Evolutionary conservation across 257 asterid species (phyloP).

Genomic region (Solanum pennellii): DNA sequence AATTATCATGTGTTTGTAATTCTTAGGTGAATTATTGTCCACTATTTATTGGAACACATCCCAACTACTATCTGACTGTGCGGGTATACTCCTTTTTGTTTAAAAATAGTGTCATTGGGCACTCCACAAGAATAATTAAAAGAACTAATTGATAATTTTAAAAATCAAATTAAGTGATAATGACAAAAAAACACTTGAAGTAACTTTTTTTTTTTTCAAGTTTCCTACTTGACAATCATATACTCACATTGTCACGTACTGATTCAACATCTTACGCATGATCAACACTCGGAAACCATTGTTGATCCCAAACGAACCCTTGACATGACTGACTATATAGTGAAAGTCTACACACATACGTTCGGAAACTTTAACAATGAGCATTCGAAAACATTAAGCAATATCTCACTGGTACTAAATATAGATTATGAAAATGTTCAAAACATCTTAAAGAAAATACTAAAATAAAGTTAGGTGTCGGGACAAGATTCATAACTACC

Average conservation of each 20-base stretch:
- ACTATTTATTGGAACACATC: not conserved
- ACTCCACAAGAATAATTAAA: not conserved
- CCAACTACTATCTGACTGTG: not conserved
- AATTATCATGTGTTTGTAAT: not conserved
- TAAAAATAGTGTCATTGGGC: not conserved
- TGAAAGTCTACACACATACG: not conserved
- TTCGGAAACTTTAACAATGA: not conserved
- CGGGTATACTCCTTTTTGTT: too few species aligned
- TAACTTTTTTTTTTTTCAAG: too few species aligned
- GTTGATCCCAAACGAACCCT: not conserved
- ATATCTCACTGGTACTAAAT: not conserved
- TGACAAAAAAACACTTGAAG: not conserved
- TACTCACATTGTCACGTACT: not conserved
- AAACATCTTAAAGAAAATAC: not conserved
- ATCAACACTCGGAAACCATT: not conserved
- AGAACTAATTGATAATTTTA: too few species aligned
- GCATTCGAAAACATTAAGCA: not conserved
- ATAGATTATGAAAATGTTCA: not conserved
- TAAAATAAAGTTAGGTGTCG: too few species aligned
- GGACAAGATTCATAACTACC: not conserved
- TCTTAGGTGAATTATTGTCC: too few species aligned
- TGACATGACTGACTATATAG: not conserved
- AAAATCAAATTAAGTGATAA: not conserved
- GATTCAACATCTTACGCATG: not conserved
- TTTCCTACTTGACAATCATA: not conserved